These are phyloP conservation scores for Trichoderma asperellum DNA, from an alignment of 2,329 filamentous ascomycete species.

Conservation along the genomic window DNA sequence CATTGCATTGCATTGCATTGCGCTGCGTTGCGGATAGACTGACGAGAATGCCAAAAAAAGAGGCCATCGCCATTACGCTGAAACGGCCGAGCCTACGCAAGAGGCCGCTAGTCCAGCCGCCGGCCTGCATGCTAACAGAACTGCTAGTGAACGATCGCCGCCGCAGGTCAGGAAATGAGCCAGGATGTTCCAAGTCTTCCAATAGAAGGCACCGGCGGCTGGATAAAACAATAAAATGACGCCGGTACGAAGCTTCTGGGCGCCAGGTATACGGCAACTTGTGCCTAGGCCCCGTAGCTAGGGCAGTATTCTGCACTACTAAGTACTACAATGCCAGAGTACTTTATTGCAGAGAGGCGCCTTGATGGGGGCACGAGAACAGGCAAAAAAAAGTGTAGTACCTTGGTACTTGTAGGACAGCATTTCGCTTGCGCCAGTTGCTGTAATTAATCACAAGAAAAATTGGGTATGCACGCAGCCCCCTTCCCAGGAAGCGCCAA, in stretches of 20 bases:
- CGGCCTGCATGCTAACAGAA: not conserved
- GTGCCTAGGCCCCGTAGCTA: not conserved
- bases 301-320: not conserved
- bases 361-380: slow-evolving; percentile 4
- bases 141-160: slow-evolving; percentile 20
- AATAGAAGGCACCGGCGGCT: not conserved
- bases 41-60: not conserved
- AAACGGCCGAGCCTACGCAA: slow-evolving; percentile 17
- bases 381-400: too few species aligned
- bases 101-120: slow-evolving; percentile 13
- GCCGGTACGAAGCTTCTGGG: not conserved
- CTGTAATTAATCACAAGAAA: not conserved
- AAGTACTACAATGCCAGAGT: not conserved
- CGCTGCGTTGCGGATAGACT: slow-evolving; percentile 4
- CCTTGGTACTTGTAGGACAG: not conserved
- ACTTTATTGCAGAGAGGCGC: not conserved
- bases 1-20: not conserved
- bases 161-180: not conserved
- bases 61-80: slow-evolving; percentile 10
- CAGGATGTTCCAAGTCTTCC: not conserved
- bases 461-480: not conserved
- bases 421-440: slow-evolving; percentile 21
- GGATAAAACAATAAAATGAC: not conserved
- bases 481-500: not conserved
- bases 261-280: not conserved